Base-by-base conservation (phyloP, 805 yeast genomes). In the Schizosaccharomyces lindneri region DNA sequence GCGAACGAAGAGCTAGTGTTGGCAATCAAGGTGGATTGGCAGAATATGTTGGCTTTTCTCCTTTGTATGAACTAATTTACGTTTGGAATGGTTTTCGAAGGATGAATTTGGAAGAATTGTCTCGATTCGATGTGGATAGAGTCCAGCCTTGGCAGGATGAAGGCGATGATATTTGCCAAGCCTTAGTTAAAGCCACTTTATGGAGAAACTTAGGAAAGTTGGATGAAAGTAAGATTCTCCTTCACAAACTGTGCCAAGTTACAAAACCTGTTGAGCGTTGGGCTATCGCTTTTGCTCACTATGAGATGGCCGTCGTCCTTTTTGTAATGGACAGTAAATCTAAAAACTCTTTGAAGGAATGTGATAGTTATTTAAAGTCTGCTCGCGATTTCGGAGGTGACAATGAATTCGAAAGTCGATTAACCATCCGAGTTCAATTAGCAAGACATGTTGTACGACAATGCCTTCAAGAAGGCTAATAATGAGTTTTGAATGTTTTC, bases 21-120 rank as follows among this genome's bases (percentile, higher is more conserved):
- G 57, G 57, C n/a, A 29, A 29, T 51, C 36, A 51, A 21, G 57
- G 57, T 24, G 57, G 57, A 17, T 29, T 51, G 21, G 57, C 57
- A 7, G 57, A 51, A 29, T 51, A 51, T 29, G 57, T 51, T 4
- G 57, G 57, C 7, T 51, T 51, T 51, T 51, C 57, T 24, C 57
- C 57, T 27, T 51, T 51, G 27, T 51, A 51, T 17, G 32, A 51
- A 4, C n/a, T 51, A 4, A 17, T 29, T 24, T 51, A 51, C n/a
- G 57, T 51, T 29, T 51, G 57, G 57, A 51, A 51, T n/a, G 57
- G 57, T 21, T 51, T 51, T 29, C 57, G 57, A 17, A 5, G 57
- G n/a, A 51, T 51, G 57, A 51, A 21, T 51, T 17, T 7, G n/a
- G 36, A 51, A 6, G 57, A 51, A 29, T n/a, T 51, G n/a, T 21